Percentiles rank a stretch among this genome's conserved stretches.
These are phyloP conservation scores for Colletotrichum sublineola DNA, from an alignment of 2,329 filamentous ascomycete genomes.

Conservation along the genomic window DNA sequence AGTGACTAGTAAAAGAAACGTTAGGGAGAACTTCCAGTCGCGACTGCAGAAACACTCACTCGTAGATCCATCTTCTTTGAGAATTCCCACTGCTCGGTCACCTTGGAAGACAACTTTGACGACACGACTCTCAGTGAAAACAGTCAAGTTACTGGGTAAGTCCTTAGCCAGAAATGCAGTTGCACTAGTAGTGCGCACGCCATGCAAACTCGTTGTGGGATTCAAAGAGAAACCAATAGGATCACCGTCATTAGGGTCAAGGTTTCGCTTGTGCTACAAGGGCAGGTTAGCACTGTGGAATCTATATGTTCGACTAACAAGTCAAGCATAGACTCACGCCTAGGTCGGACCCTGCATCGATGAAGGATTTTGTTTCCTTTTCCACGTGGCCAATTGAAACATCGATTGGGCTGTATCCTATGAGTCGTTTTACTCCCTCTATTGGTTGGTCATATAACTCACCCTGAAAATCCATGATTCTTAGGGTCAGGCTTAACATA, in stretches of 20 bases:
- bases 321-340: conserved; percentile 1
- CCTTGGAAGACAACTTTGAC: conserved; percentile 80
- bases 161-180: conserved; percentile 23
- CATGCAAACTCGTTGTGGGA: conserved; percentile 11
- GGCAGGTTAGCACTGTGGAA: background rate
- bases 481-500: conserved; percentile 24
- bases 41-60: background rate
- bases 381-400: conserved; percentile 29
- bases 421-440: background rate
- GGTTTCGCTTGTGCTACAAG: conserved; percentile 18
- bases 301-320: fast-evolving
- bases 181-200: conserved; percentile 24
- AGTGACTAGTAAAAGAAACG: background rate
- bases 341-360: conserved; percentile 27
- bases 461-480: conserved; percentile 27
- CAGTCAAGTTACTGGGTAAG: conserved; percentile 75
- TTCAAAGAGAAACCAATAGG: conserved; percentile 30
- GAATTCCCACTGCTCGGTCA: conserved; percentile 73
- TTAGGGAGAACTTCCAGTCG: too few relatives aligned
- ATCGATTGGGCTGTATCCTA: conserved; percentile 13
- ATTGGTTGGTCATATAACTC: background rate
- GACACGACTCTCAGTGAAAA: conserved; percentile 90
- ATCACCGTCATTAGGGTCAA: conserved; percentile 28
- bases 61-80: conserved; percentile 19
- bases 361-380: conserved; percentile 27